phyloP scores from a whole-genome alignment of 2,329 filamentous ascomycete genomes.

The Chalaropsis ovoidea region DNA sequence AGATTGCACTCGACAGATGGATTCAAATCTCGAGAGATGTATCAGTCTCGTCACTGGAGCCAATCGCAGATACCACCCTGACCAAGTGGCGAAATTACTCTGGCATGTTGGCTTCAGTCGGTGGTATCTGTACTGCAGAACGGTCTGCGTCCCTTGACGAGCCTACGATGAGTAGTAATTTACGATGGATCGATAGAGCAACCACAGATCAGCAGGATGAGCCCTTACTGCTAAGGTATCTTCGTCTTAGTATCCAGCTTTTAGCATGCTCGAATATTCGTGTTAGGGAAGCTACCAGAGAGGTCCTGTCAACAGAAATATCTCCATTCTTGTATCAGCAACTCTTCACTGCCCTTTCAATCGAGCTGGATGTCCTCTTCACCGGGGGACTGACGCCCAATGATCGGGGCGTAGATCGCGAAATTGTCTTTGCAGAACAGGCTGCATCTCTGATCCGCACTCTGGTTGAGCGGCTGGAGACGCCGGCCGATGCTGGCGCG shows the following conservation, averaged over 20 bases:
- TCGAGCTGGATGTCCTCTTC: conserved; percentile 54
- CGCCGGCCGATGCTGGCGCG: conserved; percentile 51
- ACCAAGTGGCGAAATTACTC: conserved; percentile 60
- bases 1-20: conserved; percentile 56
- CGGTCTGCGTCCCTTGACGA: conserved; percentile 50
- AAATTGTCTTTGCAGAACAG: conserved; percentile 58
- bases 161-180: conserved; percentile 40
- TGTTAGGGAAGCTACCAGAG: conserved; percentile 56
- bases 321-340: conserved; percentile 51
- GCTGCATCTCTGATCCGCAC: conserved; percentile 53
- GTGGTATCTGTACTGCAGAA: conserved; percentile 54
- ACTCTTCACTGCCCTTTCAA: conserved; percentile 54
- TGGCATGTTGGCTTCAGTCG: conserved; percentile 56
- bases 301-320: conserved; percentile 56
- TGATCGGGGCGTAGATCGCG: conserved; percentile 47
- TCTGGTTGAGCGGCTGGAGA: conserved; percentile 54
- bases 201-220: conserved; percentile 52
- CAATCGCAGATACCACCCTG: conserved; percentile 46
- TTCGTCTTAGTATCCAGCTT: conserved; percentile 54
- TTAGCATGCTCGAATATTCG: conserved; percentile 54
- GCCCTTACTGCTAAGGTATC: conserved; percentile 48
- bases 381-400: conserved; percentile 34
- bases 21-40: conserved; percentile 54
- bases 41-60: conserved; percentile 42
- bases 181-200: conserved; percentile 55